Evolutionary conservation across 1,284 basidiomycete species (phyloP), one percentile per base, ranked within the genome.

Genomic region (Cryptococcus maquisensis): DNA sequence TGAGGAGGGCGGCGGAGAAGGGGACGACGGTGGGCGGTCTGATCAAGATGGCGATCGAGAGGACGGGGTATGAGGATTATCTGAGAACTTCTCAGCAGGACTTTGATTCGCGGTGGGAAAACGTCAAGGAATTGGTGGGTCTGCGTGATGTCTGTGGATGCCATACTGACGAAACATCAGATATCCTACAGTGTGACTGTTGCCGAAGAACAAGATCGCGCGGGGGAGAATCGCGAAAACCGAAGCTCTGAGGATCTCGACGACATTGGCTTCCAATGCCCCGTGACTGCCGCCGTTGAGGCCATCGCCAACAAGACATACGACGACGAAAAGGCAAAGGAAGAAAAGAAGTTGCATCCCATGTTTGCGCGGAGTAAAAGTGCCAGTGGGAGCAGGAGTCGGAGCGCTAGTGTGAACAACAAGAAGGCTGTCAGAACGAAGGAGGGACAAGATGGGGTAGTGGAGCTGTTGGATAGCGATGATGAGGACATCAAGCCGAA

Each of bases 81-180:
- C 79, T 95, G 36, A 82, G 82, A 65, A 83, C 82, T 64, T 85
- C 83, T 0, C 83, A 88, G 56, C 79, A 79, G 4, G 90, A 94
- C 60, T 85, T 82, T 77, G 85, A 87, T 40, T 82, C 82, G 39
- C 80, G 89, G 36, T 87, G 86, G 88, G 87, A 91, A 71, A 94
- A 95, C 71, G 84, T 94, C 0, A 82, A 88, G 65, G 90, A 94
- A 74, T 77, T 95, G 60, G 84, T 88, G 57, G 86, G 72, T 59
- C 10, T 15, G 40, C 43, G 80, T 5, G 15, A 35, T 13, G 3
- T 13, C n/a, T 18, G 40, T 13, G 10, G 35, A 2, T 12, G 38
- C 6, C 9, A 48, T 21, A 9, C 42, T 21, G 32, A 44, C 32
- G 23, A 20, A n/a, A 13, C 38, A 37, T n/a, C 54, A 76, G 74